Evolutionary conservation across 768 basidiomycete genomes (phyloP), one percentile per base, ranked within the genome.

Genomic region (Suillus occidentalis): DNA sequence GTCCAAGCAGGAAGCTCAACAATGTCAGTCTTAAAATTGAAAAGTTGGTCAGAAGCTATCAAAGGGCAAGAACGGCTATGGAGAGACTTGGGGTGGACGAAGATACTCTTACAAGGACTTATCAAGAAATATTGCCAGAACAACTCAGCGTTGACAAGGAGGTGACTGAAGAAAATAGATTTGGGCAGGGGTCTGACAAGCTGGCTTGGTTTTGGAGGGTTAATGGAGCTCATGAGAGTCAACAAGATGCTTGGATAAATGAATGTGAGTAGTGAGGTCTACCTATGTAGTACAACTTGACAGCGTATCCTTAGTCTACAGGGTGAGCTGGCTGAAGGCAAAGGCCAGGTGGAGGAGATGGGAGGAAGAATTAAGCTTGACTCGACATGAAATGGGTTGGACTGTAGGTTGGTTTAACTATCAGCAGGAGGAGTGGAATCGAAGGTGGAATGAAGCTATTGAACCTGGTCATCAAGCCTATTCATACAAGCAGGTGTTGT

Each of bases 361-460:
- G 72, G 39, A 61, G 10, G 69, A 72, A 37, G 72, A 72, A 58
- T 6, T 69, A 20, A 53, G 31, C 12, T 36, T 69, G 25, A 42
- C 69, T 6, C 42, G 28, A 58, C 60, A 70, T 64, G 68, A 70
- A 42, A 70, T 72, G 69, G 8, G 57, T 4, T 72, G 72, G 72
- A 63, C 67, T 0, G 14, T 64, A 22, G 20, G 36, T 28, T 72
- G 62, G 42, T 71, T 70, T 34, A 3, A 60, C 14, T 9, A n/a
- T 42, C 42, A 60, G 36, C n/a, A 60, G 42, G 5, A 8, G 9
- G 14, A 60, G 49, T 64, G 63, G 58, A 8, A 25, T 31, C 14
- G 7, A 4, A 2, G 2, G 22, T 22, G 12, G 1, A 9, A n/a
- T 34, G 10, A 49, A 8, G 42, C 55, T 37, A 18, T 18, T 6